Evolutionary conservation across 2,329 filamentous ascomycete species (phyloP), one percentile per base, ranked within the genome.

Genomic region (Sarocladiaceae sp.): DNA sequence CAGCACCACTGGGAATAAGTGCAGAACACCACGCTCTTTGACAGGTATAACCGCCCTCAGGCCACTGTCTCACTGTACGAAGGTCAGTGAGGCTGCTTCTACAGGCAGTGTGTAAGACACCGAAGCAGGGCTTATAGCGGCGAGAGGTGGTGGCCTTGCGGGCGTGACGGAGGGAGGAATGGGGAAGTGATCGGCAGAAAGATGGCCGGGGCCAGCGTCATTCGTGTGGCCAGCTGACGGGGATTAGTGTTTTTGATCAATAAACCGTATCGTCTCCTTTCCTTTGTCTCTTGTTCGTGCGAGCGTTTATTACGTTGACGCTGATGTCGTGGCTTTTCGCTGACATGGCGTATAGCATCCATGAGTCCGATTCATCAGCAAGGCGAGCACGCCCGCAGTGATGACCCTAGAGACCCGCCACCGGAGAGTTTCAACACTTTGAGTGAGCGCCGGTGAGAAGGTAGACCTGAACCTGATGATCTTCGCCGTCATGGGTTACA

Each of bases 91-190:
- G 35, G 29, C 29, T 15, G 8, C 15, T 8, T 15, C 29, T 31
- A 31, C 29, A 15, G 29, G 15, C 8, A 8, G 15, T 31, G 29
- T 31, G 29, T 8, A 31, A 31, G 15, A 31, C 8, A 31, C 8
- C 8, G 29, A 15, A 31, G 15, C 8, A 8, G 29, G 29, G 29
- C 8, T 44, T 48, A 48, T 7, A 18, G 44, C 44, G 44, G 44
- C 44, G 44, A 48, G 44, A 17, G 18, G n/a, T 31, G 44, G 8
- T 5, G 7, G 15, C 18, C 13, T 46, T 48, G 44, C 44, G 44
- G 44, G 44, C 44, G 44, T 48, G 44, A 29, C n/a, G 44, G 44
- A 26, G 22, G 26, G 44, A 33, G 44, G 25, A 48, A 48, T 48
- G 44, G 44, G 44, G 44, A 48, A 48, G 44, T 10, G 44, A 48